Evolutionary conservation across 306 rosid genomes (phyloP).

Genomic region (Datisca glomerata): DNA sequence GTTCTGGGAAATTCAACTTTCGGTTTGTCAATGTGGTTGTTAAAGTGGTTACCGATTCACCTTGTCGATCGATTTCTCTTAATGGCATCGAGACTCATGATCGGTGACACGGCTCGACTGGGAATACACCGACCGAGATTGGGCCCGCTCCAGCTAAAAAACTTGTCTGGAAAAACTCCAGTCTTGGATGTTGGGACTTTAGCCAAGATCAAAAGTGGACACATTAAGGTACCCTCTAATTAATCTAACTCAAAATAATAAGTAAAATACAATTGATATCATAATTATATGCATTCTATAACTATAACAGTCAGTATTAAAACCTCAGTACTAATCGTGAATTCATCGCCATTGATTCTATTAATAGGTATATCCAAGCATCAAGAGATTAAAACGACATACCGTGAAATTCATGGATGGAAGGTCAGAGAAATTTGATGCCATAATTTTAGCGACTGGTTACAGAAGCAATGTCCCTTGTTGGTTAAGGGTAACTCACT

Average conservation of each 20-base stretch:
- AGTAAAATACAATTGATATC: no score
- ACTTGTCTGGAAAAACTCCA: constrained; percentile 85
- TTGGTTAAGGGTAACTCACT: constrained; percentile 98
- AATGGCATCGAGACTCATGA: constrained; percentile 54
- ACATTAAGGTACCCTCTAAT: constrained; percentile 68
- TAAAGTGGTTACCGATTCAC: constrained; percentile 77
- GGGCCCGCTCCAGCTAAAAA: constrained; percentile 94
- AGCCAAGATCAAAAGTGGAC: constrained; percentile 74
- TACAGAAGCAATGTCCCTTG: constrained; percentile 94
- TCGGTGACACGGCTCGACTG: constrained; percentile 70
- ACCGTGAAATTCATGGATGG: constrained; percentile 67
- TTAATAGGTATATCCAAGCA: constrained; percentile 57
- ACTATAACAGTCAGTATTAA: no score
- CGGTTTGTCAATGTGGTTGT: constrained; percentile 97
- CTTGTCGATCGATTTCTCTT: constrained; percentile 67
- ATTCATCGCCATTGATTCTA: no score
- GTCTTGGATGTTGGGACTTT: constrained; percentile 98
- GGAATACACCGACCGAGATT: constrained; percentile 78
- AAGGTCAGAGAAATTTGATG: constrained; percentile 54
- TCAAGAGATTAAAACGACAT: constrained; percentile 62
- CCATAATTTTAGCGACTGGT: constrained; percentile 87
- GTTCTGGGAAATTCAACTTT: constrained; percentile 98
- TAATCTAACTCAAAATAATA: no score
- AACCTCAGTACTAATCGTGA: no score
- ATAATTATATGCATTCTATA: no score